A percentile compares a stretch with the other conserved stretches of the same genome.
Evolutionary conservation across 768 basidiomycete species (phyloP).

Genomic region (Suillus sp.): DNA sequence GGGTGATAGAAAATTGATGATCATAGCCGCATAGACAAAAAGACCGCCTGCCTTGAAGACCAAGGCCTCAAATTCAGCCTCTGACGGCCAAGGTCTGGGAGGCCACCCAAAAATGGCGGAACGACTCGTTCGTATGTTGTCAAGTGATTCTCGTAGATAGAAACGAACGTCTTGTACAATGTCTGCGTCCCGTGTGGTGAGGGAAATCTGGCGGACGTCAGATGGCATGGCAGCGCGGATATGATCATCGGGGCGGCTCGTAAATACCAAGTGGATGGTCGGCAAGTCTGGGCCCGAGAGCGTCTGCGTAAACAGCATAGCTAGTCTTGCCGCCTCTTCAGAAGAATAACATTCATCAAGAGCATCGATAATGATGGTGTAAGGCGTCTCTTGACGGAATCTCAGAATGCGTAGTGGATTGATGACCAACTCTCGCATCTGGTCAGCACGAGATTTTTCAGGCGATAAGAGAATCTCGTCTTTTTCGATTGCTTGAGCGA

Average conservation of each 20-base stretch:
- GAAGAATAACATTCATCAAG: slow-evolving; percentile 16
- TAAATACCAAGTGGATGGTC: neutral
- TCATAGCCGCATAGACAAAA: slow-evolving; percentile 21
- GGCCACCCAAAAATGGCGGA: neutral
- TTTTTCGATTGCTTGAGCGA: slow-evolving; percentile 18
- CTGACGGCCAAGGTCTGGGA: slow-evolving; percentile 18
- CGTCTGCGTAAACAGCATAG: slow-evolving; percentile 9
- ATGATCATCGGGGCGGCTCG: neutral
- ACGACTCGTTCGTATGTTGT: slow-evolving; percentile 12
- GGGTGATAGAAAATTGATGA: slow-evolving; percentile 18
- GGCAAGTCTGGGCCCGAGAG: slow-evolving; percentile 10
- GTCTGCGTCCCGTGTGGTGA: slow-evolving; percentile 11
- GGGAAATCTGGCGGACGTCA: neutral
- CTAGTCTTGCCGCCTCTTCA: slow-evolving; percentile 17
- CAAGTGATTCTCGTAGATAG: slow-evolving; percentile 19
- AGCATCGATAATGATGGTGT: slow-evolving; percentile 10
- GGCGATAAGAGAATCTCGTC: slow-evolving; percentile 10
- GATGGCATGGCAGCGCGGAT: slow-evolving; percentile 12
- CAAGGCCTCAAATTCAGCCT: slow-evolving; percentile 18
- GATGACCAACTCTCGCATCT: slow-evolving; percentile 17
- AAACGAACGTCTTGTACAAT: slow-evolving; percentile 18
- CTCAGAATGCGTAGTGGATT: slow-evolving; percentile 14
- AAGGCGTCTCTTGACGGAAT: slow-evolving; percentile 9
- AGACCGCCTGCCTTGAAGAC: slow-evolving; percentile 15
- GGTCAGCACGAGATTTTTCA: slow-evolving; percentile 8